Conservation (phyloP, 2,329 filamentous ascomycete species). For the Intubia oerlemansii region DNA sequence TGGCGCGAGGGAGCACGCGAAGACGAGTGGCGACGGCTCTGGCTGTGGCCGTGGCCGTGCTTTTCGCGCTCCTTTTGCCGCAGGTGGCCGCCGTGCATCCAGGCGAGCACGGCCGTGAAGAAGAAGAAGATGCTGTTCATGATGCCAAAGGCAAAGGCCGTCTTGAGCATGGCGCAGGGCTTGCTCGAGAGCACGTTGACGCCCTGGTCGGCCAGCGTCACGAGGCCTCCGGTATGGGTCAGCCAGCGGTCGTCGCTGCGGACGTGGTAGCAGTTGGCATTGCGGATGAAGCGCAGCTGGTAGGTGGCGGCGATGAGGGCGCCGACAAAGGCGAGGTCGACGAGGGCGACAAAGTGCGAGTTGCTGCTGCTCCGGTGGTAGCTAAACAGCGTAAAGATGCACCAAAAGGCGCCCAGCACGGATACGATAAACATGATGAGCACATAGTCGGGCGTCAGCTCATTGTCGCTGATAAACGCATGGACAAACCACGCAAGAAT, state of each 20-base stretch:
- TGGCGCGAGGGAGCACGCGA: too few species aligned
- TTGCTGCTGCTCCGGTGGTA: conserved; percentile 41
- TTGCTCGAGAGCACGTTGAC: conserved; percentile 41
- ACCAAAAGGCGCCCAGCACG: conserved; percentile 40
- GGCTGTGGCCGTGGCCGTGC: conserved; percentile 13
- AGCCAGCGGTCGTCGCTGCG: conserved; percentile 25
- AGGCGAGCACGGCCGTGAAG: conserved; percentile 51
- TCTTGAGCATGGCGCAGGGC: conserved; percentile 82
- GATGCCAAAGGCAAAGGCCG: conserved; percentile 71
- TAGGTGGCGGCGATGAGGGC: conserved; percentile 42
- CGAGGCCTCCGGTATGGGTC: conserved; percentile 39
- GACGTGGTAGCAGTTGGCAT: conserved; percentile 47
- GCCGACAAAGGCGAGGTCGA: conserved; percentile 41
- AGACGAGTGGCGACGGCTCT: conserved; percentile 17
- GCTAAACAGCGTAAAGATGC: conserved; percentile 41
- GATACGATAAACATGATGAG: conserved; percentile 48
- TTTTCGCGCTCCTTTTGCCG: too few species aligned
- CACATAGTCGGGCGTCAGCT: conserved; percentile 38
- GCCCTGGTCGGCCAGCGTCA: conserved; percentile 27
- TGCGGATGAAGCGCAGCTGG: conserved; percentile 33
- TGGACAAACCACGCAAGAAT: conserved; percentile 48
- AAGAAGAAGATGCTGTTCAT: conserved; percentile 73
- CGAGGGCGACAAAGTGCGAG: conserved; percentile 35
- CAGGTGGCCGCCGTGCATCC: conserved; percentile 25
- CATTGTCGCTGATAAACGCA: conserved; percentile 32